These are phyloP conservation scores for Dryadomyces sulphureus DNA, from an alignment of 2,329 filamentous ascomycete genomes.

Conservation along the genomic window DNA sequence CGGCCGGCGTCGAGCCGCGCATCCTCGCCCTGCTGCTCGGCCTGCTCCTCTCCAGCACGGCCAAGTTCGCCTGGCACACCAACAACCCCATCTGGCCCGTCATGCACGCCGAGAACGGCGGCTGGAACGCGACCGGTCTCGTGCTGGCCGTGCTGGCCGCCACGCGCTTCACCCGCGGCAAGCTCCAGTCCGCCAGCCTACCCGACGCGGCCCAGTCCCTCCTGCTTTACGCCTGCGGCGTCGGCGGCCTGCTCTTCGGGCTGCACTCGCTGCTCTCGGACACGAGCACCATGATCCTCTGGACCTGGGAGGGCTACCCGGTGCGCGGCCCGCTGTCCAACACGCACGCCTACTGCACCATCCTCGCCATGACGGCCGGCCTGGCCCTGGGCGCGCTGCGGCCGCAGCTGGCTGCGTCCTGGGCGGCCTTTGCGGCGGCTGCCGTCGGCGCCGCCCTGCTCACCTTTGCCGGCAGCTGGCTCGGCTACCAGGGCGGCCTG, in stretches of 20 bases:
- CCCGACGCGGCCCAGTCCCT: slow-evolving; percentile 5
- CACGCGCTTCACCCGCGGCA: slow-evolving; percentile 57
- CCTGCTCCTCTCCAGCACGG: slow-evolving; percentile 68
- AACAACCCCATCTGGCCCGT: slow-evolving; percentile 97
- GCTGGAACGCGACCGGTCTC: slow-evolving; percentile 78
- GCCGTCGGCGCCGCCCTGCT: slow-evolving; percentile 65
- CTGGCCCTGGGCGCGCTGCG: slow-evolving; percentile 61
- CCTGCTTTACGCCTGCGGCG: slow-evolving; percentile 54
- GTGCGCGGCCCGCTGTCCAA: slow-evolving; percentile 75
- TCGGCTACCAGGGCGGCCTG: slow-evolving; percentile 75
- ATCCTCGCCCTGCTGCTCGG: slow-evolving; percentile 71
- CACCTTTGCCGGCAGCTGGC: slow-evolving; percentile 69
- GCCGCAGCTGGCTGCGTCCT: slow-evolving; percentile 57
- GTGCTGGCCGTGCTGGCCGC: slow-evolving; percentile 61
- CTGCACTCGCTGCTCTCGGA: slow-evolving; percentile 90
- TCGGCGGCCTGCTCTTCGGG: slow-evolving; percentile 75
- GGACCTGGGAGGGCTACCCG: slow-evolving; percentile 96
- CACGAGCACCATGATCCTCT: slow-evolving; percentile 96
- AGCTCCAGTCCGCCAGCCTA: slow-evolving; percentile 30
- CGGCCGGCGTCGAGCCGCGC: slow-evolving; percentile 63
- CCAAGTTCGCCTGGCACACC: slow-evolving; percentile 85
- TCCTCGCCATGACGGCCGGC: slow-evolving; percentile 75
- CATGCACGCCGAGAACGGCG: slow-evolving; percentile 78
- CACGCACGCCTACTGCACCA: slow-evolving; percentile 78
- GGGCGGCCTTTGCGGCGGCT: slow-evolving; percentile 67